These are phyloP conservation scores for Carex myosuroides DNA, from an alignment of 176 grass and related monocot species.

Conservation along the genomic window DNA sequence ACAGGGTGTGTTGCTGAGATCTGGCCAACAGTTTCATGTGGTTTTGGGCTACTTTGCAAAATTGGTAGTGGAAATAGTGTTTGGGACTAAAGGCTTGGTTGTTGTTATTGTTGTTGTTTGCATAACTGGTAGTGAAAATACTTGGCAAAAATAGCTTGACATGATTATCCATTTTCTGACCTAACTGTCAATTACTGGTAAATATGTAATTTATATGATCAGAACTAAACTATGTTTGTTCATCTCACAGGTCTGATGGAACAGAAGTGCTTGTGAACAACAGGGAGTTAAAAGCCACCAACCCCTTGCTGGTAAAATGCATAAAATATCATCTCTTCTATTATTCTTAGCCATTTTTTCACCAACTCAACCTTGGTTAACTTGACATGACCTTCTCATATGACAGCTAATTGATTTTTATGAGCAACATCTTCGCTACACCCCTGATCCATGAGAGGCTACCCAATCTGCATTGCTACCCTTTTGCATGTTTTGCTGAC, in stretches of 20 bases:
- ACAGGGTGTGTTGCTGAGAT: neutral
- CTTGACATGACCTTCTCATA: slow-evolving; percentile 15
- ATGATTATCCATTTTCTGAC: neutral
- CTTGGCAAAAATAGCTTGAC: too few species aligned
- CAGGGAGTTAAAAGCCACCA: slow-evolving; percentile 62
- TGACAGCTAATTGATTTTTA: slow-evolving; percentile 93
- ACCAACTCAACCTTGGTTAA: neutral
- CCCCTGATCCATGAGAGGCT: slow-evolving; percentile 40
- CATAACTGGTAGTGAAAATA: neutral
- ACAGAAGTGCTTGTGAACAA: slow-evolving; percentile 60
- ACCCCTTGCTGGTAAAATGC: slow-evolving; percentile 69
- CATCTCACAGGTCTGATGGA: slow-evolving; percentile 59
- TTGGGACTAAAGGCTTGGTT: too few species aligned
- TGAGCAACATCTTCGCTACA: slow-evolving; percentile 78
- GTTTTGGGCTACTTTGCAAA: neutral
- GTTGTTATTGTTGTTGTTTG: too few species aligned
- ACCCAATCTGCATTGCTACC: neutral
- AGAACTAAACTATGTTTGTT: neutral
- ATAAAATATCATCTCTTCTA: slow-evolving; percentile 14
- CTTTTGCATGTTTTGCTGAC: neutral
- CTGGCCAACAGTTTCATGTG: neutral
- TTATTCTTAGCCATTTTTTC: neutral
- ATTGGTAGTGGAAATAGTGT: neutral
- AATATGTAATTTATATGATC: neutral
- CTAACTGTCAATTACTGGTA: neutral